Percentiles rank a stretch among this genome's conserved stretches.
Conservation (phyloP, 2,329 filamentous ascomycete species). For the Pseudovirgaria hyperparasitica region DNA sequence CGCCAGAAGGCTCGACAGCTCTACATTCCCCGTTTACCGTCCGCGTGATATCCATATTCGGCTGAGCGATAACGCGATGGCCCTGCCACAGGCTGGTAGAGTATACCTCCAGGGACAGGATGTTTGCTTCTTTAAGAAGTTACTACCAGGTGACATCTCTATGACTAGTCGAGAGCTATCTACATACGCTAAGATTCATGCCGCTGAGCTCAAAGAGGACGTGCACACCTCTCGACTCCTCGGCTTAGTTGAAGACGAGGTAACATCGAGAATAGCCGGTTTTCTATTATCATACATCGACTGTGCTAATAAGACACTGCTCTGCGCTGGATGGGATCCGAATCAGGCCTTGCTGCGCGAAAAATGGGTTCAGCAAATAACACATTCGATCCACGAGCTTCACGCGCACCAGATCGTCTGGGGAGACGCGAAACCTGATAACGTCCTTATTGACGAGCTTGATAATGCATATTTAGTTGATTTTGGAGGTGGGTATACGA, state of each 20-base stretch:
- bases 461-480: conserved; percentile 28
- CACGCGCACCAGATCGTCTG: conserved; percentile 10
- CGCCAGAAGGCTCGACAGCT: conserved; percentile 6
- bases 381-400: conserved; percentile 6
- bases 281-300: conserved; percentile 10
- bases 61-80: conserved; percentile 5
- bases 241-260: conserved; percentile 8
- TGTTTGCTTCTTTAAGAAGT: conserved; percentile 7
- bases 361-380: conserved; percentile 8
- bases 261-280: conserved; percentile 7
- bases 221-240: conserved; percentile 8
- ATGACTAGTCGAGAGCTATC: conserved; percentile 7
- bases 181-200: conserved; percentile 8
- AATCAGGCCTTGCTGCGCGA: conserved; percentile 3
- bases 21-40: conserved; percentile 6
- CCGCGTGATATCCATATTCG: conserved; percentile 6
- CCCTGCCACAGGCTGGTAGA: conserved; percentile 6
- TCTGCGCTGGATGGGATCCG: conserved; percentile 4
- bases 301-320: conserved; percentile 7
- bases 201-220: conserved; percentile 7
- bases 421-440: conserved; percentile 19
- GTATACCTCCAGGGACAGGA: conserved; percentile 7
- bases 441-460: conserved; percentile 27
- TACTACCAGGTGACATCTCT: conserved; percentile 6
- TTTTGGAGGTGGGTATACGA: conserved; percentile 27